phyloP scores from a whole-genome alignment of 306 rosid species.

The Cicer chorassanicum region DNA sequence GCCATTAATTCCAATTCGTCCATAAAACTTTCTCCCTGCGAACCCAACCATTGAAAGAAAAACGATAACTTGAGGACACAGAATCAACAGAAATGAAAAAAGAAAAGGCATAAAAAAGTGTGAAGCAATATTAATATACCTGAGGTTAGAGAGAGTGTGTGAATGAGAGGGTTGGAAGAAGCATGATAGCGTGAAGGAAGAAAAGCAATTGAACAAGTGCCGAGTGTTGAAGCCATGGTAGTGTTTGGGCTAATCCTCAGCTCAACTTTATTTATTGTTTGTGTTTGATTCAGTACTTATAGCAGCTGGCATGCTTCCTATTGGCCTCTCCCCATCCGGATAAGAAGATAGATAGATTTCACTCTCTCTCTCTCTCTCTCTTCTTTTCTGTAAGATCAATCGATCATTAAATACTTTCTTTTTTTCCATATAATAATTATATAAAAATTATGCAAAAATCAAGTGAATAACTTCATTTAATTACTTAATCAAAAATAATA shows the following conservation, averaged over 20 bases:
- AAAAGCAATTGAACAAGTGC: conserved; percentile 69
- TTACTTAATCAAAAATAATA: no score
- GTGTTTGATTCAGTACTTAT: background rate
- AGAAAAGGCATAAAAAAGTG: background rate
- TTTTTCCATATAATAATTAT: no score
- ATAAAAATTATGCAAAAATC: no score
- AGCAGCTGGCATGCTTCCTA: conserved; percentile 46
- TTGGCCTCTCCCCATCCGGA: conserved; percentile 55
- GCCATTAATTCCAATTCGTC: conserved; percentile 64
- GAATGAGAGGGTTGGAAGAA: conserved; percentile 54
- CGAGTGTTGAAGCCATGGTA: conserved; percentile 71
- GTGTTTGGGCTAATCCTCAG: background rate
- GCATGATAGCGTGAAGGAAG: conserved; percentile 64
- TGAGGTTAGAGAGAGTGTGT: conserved; percentile 55
- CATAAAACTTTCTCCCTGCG: conserved; percentile 68
- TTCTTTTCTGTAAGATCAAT: no score
- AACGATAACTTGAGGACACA: conserved; percentile 31
- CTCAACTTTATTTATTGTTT: background rate
- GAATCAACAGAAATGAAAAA: background rate
- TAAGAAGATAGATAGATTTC: conserved; percentile 84
- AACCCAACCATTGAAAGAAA: conserved; percentile 37
- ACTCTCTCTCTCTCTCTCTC: no score
- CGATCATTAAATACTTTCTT: no score
- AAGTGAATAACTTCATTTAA: no score
- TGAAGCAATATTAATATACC: conserved; percentile 52